phyloP scores from a whole-genome alignment of 345 rosid genomes.

The Sisymbrium irio region DNA sequence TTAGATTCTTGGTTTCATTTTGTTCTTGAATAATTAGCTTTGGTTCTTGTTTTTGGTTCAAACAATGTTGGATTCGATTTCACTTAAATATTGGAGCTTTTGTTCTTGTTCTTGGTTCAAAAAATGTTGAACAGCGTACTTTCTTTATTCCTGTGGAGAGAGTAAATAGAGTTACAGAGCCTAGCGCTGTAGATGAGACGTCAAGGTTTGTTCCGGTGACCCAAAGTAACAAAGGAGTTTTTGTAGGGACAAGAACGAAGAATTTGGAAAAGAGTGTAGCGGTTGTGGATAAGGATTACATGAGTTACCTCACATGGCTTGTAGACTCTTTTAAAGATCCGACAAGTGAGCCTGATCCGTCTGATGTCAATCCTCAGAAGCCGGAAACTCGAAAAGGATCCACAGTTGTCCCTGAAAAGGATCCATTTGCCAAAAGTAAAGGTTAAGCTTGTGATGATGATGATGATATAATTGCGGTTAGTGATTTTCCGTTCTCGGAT shows the following conservation, averaged over 20 bases:
- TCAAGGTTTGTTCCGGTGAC: neutral
- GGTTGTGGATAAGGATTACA: constrained; percentile 23
- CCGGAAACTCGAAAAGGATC: constrained; percentile 5
- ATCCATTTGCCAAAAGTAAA: constrained; percentile 1
- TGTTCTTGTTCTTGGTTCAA: too few species aligned
- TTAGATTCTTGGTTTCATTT: too few species aligned
- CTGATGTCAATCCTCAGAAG: neutral
- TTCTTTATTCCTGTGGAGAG: neutral
- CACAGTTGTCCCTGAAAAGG: neutral
- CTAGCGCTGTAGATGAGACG: neutral
- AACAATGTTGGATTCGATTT: too few species aligned
- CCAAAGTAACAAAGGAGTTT: neutral
- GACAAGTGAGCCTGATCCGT: neutral
- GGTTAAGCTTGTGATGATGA: constrained; percentile 15
- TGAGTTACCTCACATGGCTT: constrained; percentile 34
- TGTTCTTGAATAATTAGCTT: too few species aligned
- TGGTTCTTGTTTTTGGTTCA: too few species aligned
- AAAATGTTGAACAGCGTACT: too few species aligned
- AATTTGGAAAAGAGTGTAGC: neutral
- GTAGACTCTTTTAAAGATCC: constrained; percentile 17
- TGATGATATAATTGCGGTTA: constrained; percentile 15
- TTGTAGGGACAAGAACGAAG: constrained; percentile 5
- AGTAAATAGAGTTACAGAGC: neutral
- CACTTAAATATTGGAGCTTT: too few species aligned
- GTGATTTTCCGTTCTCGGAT: constrained; percentile 20